Base-by-base conservation (phyloP, 805 yeast genomes). In the Wickerhamiella dianesei region DNA sequence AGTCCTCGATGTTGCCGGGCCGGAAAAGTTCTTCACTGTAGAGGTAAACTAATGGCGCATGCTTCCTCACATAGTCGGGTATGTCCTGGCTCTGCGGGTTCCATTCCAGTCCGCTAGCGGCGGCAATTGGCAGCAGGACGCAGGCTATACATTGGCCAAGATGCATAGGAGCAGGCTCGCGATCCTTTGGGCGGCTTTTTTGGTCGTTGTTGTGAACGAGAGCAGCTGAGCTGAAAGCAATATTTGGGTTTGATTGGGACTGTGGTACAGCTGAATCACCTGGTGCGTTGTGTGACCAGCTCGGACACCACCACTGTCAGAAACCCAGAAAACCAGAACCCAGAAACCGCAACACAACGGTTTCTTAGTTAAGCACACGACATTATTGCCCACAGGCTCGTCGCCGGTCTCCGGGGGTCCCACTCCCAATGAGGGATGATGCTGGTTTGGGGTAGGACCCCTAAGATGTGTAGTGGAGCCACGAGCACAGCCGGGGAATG, bases 11-110 rank as follows among this genome's bases (percentile, higher is more conserved):
- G 57, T 86, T 94, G 56, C 85, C 85, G 0, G 98, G 95, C 54
- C 82, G 67, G 59, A 88, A 89, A 46, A 69, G 64, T 57, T 89
- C 98, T 59, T 89, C 98, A 1, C 94, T 79, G 65, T 89, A 88
- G 9, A 89, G 68, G 59, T 85, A 84, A 2, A 89, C 88, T 45
- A 79, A 65, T 0, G 98, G 97, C 3, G 71, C 67, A 40, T 59
- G 52, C n/a, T 52, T 44, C 2, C 50, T 35, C 0, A 64, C 56
- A 43, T 56, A 64, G 9, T 51, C 52, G 1, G 68, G 68, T 2
- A 64, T 51, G 16, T 18, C 35, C 2, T 25, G 32, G 32, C 32
- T 25, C 32, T 25, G 6, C 12, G 32, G 32, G 32, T 25, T 25
- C 32, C 32, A 25, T 12, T 25, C 32, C 6, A 25, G 32, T 12